These are phyloP conservation scores for Suhomyces bokatorum DNA, from an alignment of 1,139 yeast species.

Conservation along the genomic window DNA sequence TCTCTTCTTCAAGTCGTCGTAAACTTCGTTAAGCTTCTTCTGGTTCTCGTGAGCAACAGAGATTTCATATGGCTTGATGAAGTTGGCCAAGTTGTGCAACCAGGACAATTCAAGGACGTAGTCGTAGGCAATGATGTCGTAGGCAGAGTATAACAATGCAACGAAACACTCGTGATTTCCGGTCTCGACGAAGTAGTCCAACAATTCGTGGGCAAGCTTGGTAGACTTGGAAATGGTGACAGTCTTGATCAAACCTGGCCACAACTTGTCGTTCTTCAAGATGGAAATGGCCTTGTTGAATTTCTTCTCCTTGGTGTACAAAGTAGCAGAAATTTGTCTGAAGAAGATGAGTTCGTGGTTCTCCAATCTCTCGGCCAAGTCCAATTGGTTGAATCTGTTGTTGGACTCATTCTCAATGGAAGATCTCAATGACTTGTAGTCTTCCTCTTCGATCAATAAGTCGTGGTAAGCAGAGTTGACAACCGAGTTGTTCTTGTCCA, in stretches of 20 bases:
- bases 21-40: constrained; percentile 61
- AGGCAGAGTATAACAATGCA: constrained; percentile 85
- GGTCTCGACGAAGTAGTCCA: constrained; percentile 92
- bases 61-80: constrained; percentile 89
- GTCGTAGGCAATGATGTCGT: constrained; percentile 77
- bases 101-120: constrained; percentile 87
- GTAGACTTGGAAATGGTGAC: constrained; percentile 79
- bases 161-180: constrained; percentile 96
- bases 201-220: constrained; percentile 84
- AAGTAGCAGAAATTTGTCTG: constrained; percentile 92
- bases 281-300: constrained; percentile 87
- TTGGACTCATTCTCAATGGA: constrained; percentile 78
- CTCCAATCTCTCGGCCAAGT: constrained; percentile 89
- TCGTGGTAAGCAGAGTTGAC: constrained; percentile 97
- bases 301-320: constrained; percentile 92
- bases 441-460: constrained; percentile 93
- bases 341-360: constrained; percentile 88
- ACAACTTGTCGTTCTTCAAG: constrained; percentile 86
- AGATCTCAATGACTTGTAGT: constrained; percentile 81
- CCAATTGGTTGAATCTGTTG: constrained; percentile 90
- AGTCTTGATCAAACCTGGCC: constrained; percentile 93
- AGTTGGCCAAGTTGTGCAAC: constrained; percentile 77
- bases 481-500: constrained; percentile 84
- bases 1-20: constrained; percentile 70
- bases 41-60: constrained; percentile 79